Evolutionary conservation across 495 filamentous ascomycete genomes (phyloP).

Genomic region (Tuber borchii): DNA sequence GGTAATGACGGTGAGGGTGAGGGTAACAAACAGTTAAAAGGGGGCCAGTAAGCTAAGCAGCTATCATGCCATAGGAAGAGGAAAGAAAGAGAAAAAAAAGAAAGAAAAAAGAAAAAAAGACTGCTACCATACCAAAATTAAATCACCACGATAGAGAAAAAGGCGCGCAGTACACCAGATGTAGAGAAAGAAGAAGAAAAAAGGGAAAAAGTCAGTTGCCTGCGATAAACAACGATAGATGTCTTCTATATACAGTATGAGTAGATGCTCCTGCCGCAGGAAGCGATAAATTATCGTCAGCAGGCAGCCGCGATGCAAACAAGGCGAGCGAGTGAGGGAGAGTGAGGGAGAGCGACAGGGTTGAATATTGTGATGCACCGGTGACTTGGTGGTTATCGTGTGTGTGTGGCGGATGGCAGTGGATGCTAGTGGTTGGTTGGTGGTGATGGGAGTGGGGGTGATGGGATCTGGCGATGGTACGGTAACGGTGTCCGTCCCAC

Average conservation of each 20-base stretch:
- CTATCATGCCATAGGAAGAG: not conserved
- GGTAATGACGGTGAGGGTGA: not conserved
- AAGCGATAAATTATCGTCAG: not conserved
- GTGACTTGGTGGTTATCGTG: not conserved
- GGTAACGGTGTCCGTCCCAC: slow-evolving; percentile 2
- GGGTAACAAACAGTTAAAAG: not conserved
- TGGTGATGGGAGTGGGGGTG: not conserved
- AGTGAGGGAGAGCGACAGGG: not conserved
- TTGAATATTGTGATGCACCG: not conserved
- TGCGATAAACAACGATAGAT: not conserved
- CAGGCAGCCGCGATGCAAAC: not conserved
- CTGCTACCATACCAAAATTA: not conserved
- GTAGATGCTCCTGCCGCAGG: not conserved
- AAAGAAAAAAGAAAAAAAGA: too few relatives aligned
- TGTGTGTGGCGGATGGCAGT: not conserved
- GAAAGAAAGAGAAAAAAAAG: not conserved
- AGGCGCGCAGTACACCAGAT: not conserved
- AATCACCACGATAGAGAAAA: not conserved
- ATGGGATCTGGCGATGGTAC: slow-evolving; percentile 1
- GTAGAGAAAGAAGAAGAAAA: not conserved
- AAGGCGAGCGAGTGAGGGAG: not conserved
- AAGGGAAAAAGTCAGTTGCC: not conserved
- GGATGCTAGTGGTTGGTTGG: not conserved
- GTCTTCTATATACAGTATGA: not conserved
- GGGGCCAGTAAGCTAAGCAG: not conserved